Evolutionary conservation across 257 asterid genomes (phyloP).

Genomic region (Orobanche coerulescens): DNA sequence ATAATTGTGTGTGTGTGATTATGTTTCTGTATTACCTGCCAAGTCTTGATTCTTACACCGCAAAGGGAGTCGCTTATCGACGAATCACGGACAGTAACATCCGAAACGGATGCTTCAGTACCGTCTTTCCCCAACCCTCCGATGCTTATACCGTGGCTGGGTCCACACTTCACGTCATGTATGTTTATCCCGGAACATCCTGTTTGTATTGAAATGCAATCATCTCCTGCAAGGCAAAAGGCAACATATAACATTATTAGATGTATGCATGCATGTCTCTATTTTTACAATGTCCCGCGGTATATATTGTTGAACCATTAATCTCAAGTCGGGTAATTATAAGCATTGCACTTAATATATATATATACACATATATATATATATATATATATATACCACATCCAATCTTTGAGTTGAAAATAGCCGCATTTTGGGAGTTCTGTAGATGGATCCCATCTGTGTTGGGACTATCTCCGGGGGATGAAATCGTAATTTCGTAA

Average conservation of each 20-base stretch:
- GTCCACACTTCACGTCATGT: slow-evolving; percentile 39
- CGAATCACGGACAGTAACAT: slow-evolving; percentile 40
- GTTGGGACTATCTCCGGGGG: slow-evolving; percentile 52
- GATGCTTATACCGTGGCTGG: slow-evolving; percentile 53
- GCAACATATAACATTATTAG: background rate
- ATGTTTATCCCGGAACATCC: slow-evolving; percentile 33
- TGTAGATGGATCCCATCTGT: slow-evolving; percentile 59
- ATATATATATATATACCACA: slow-evolving; percentile 32
- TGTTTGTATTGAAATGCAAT: slow-evolving; percentile 45
- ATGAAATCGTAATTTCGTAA: slow-evolving; percentile 30
- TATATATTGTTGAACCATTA: too few relatives aligned
- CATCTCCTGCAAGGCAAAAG: slow-evolving; percentile 40
- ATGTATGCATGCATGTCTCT: background rate
- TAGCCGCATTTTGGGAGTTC: slow-evolving; percentile 37
- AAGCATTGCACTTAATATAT: background rate
- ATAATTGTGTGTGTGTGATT: too few relatives aligned
- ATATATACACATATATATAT: background rate
- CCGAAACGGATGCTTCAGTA: slow-evolving; percentile 38
- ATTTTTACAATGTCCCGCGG: too few relatives aligned
- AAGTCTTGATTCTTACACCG: slow-evolving; percentile 49
- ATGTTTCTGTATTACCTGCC: slow-evolving; percentile 31
- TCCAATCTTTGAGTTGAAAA: slow-evolving; percentile 29
- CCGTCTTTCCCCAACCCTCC: slow-evolving; percentile 42
- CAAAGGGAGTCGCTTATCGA: slow-evolving; percentile 21
- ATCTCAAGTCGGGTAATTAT: too few relatives aligned